Evolutionary conservation across 2,329 filamentous ascomycete species (phyloP).

Genomic region (Fusarium ramigenum): DNA sequence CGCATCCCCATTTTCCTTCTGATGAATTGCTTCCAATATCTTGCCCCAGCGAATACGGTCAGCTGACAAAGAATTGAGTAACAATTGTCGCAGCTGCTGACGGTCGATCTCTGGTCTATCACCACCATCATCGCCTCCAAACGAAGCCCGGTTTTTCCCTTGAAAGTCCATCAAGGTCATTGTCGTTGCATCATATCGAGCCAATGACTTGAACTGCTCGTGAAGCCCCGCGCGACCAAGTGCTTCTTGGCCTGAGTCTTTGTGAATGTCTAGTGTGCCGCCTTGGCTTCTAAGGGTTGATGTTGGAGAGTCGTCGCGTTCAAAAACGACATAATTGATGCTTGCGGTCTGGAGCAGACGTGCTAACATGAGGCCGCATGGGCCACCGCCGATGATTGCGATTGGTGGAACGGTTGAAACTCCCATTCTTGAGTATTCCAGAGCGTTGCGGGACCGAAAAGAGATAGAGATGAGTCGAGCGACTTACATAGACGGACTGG

Average conservation of each 20-base stretch:
- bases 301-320: background rate
- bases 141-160: background rate
- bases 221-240: background rate
- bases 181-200: background rate
- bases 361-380: background rate
- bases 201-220: background rate
- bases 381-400: background rate
- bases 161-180: conserved; percentile 3
- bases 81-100: background rate
- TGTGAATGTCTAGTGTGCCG: background rate
- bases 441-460: background rate
- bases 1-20: accelerated
- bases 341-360: background rate
- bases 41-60: conserved; percentile 1
- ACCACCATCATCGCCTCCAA: background rate
- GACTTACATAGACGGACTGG: no score
- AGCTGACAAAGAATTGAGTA: background rate
- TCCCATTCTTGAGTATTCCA: background rate
- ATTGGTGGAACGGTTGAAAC: background rate
- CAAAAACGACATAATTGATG: background rate
- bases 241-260: background rate
- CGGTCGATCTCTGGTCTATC: conserved; percentile 7
- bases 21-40: background rate
- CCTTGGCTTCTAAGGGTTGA: background rate
- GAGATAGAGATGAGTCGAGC: accelerated